phyloP scores from a whole-genome alignment of 139 green algal genomes.

The Tetradesmus obliquus region DNA sequence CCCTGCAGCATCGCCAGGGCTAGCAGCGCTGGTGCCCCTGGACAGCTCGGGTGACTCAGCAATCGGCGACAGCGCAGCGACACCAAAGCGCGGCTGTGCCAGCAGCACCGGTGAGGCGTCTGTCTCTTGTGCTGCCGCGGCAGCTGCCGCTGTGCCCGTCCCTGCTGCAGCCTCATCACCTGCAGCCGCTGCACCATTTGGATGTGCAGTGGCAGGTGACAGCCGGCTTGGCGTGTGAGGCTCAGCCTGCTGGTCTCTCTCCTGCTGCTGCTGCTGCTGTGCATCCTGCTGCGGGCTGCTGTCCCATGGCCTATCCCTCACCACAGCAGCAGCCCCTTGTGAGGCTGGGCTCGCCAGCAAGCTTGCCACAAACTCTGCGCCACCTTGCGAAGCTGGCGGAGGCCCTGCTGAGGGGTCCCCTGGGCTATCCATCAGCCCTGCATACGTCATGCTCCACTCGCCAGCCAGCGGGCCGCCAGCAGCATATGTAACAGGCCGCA shows the following conservation, averaged over 20 bases:
- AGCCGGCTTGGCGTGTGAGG: neutral
- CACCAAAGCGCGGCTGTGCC: neutral
- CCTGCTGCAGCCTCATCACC: neutral
- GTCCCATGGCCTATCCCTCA: neutral
- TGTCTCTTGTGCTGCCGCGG: neutral
- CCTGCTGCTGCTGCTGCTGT: neutral
- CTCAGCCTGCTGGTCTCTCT: neutral
- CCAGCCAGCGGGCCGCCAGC: neutral
- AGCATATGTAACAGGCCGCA: neutral
- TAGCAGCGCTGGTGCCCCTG: neutral
- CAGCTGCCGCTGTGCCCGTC: neutral
- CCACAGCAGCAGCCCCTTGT: neutral
- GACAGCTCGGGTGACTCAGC: slow-evolving; percentile 2
- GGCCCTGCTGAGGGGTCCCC: neutral
- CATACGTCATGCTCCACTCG: neutral
- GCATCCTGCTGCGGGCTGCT: neutral
- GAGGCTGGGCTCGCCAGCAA: neutral
- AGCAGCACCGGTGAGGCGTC: neutral
- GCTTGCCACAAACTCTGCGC: neutral
- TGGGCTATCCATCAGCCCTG: neutral
- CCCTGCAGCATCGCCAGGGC: neutral
- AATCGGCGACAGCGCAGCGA: slow-evolving; percentile 5
- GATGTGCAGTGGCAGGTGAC: no score
- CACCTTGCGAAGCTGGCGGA: neutral
- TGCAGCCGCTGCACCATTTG: neutral